Evolutionary conservation across 1,284 basidiomycete genomes (phyloP), one percentile per base, ranked within the genome.

Genomic region (Moesziomyces antarcticus): DNA sequence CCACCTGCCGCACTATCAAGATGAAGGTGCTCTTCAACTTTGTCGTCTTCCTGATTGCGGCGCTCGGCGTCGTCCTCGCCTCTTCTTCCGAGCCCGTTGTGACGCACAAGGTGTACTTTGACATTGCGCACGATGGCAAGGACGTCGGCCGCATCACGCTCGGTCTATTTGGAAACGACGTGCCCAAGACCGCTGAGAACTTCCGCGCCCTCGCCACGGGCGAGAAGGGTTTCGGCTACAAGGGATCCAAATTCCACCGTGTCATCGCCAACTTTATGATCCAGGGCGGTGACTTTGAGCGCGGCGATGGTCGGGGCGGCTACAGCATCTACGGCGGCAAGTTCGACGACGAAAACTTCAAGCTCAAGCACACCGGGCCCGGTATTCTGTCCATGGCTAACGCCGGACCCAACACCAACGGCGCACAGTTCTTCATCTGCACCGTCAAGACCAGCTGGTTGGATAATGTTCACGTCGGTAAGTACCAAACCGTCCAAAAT

Each of bases 161-260:
- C 13, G 80, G 81, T 37, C 60, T 83, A 7, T 83, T 78, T 51
- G 80, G 80, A 9, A 66, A 80, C 21, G 75, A 68, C 14, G 81
- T 78, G 5, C 83, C 83, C 47, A 74, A 64, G 50, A 84, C 83
- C 0, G 77, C 75, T 14, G 70, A 73, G 16, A 83, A 83, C 76
- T 84, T 84, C 68, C 75, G 80, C 20, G 70, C 72, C 13, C 76
- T 84, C n/a, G 75, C 76, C 35, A 76, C 75, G 41, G 78, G 80
- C 35, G 88, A 90, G 79, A 90, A 89, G 77, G 93, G 92, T 85
- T 89, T 87, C 71, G 89, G 90, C 18, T 91, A 91, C 87, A 87
- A 90, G 85, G 90, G 89, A 57, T 89, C 88, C 55, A 87, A 86
- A 66, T 91, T 91, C 88, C 90, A 75, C 75, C 75, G 80, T 16